Conservation (phyloP, 164 flowering plant genomes). For the Echeveria elegans region DNA sequence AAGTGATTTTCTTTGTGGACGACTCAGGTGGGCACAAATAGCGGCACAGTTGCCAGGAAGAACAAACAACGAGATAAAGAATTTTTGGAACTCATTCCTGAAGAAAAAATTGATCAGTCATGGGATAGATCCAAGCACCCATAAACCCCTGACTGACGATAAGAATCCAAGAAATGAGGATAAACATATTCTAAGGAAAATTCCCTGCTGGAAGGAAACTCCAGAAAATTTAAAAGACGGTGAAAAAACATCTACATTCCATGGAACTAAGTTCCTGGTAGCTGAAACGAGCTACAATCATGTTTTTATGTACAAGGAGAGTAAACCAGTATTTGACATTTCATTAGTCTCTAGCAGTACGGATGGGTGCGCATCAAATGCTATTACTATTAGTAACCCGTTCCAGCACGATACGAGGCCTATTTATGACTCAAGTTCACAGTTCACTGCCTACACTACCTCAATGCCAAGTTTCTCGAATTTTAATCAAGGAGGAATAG, state of each 20-base stretch:
- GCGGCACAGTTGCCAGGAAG: conserved; percentile 84
- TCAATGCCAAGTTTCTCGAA: conserved; percentile 34
- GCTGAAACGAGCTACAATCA: conserved; percentile 12
- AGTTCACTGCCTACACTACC: too few relatives aligned
- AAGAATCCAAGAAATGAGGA: conserved; percentile 16
- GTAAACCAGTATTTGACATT: conserved; percentile 27
- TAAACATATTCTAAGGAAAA: conserved; percentile 11
- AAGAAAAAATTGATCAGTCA: conserved; percentile 74
- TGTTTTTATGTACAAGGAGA: conserved; percentile 13
- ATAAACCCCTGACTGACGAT: conserved; percentile 40
- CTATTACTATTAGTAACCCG: conserved; percentile 6
- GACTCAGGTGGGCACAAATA: conserved; percentile 90
- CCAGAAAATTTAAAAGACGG: neutral
- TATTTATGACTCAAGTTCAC: conserved; percentile 5
- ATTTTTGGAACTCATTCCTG: conserved; percentile 79
- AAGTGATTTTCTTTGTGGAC: too few relatives aligned
- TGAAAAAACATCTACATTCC: conserved; percentile 7
- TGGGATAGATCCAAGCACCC: conserved; percentile 83
- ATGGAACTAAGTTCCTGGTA: conserved; percentile 23
- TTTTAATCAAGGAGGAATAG: conserved; percentile 29
- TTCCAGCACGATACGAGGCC: too few relatives aligned
- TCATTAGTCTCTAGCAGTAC: conserved; percentile 14
- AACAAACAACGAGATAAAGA: conserved; percentile 89
- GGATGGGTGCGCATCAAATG: conserved; percentile 13
- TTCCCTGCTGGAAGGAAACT: neutral